Percentiles rank a stretch among this genome's conserved stretches.
These are phyloP conservation scores for Eleusine coracana DNA, from an alignment of 176 grass and related monocot species.

Conservation along the genomic window DNA sequence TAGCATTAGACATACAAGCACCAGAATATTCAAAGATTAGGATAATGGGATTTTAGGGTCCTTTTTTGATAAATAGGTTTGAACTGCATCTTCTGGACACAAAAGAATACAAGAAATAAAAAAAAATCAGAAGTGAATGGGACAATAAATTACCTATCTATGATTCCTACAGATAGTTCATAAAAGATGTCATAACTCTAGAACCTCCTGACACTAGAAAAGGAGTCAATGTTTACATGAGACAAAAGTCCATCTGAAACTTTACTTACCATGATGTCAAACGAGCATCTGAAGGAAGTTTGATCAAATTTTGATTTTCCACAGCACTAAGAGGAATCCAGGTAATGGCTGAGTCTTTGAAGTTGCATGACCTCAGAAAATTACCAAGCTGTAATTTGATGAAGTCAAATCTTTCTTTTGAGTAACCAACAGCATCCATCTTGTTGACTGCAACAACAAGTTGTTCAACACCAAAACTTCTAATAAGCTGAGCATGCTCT, in stretches of 20 bases:
- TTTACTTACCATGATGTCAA: slow-evolving; percentile 78
- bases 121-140: neutral
- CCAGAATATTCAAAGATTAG: slow-evolving; percentile 4
- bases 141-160: neutral
- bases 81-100: neutral
- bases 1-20: neutral
- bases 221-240: neutral
- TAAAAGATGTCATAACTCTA: slow-evolving; percentile 1
- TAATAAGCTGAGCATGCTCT: slow-evolving; percentile 91
- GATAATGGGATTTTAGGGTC: neutral
- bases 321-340: slow-evolving; percentile 93
- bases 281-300: slow-evolving; percentile 61
- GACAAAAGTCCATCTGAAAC: neutral
- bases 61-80: neutral
- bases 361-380: slow-evolving; percentile 80
- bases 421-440: slow-evolving; percentile 86
- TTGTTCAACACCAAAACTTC: slow-evolving; percentile 96
- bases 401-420: slow-evolving; percentile 88
- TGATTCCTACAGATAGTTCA: neutral
- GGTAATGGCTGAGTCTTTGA: slow-evolving; percentile 72
- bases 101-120: neutral
- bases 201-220: neutral
- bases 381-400: slow-evolving; percentile 77
- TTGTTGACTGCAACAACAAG: slow-evolving; percentile 92
- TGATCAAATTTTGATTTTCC: slow-evolving; percentile 88